These are phyloP conservation scores for Venturia carpophila DNA, from an alignment of 2,329 filamentous ascomycete species.

Conservation along the genomic window DNA sequence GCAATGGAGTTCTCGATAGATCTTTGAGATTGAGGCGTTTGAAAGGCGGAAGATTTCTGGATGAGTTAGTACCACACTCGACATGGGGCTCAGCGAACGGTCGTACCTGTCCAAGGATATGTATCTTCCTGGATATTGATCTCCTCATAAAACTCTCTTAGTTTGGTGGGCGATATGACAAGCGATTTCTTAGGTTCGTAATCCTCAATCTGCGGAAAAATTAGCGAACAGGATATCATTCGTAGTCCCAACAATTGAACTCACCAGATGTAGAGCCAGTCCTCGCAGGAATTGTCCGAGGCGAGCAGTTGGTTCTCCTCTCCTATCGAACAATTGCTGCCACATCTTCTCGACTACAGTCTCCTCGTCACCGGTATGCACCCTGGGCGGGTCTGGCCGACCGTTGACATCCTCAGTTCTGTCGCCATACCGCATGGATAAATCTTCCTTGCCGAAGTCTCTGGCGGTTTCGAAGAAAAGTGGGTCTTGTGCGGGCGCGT, in stretches of 20 bases:
- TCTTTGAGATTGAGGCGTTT: constrained; percentile 36
- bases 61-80: not conserved
- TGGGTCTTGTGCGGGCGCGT: constrained; percentile 22
- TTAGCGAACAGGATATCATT: constrained; percentile 14
- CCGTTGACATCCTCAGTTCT: constrained; percentile 3
- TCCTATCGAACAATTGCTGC: constrained; percentile 64
- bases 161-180: constrained; percentile 67
- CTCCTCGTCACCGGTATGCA: constrained; percentile 37
- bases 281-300: constrained; percentile 65
- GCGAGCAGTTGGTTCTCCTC: constrained; percentile 58
- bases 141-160: constrained; percentile 64
- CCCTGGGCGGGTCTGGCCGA: not conserved
- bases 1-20: constrained; percentile 37
- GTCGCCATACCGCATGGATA: constrained; percentile 19
- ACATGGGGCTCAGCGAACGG: not conserved
- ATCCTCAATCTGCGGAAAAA: constrained; percentile 53
- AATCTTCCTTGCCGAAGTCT: constrained; percentile 19
- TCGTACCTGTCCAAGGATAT: constrained; percentile 60
- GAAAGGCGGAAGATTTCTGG: not conserved
- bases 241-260: constrained; percentile 23
- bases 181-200: constrained; percentile 59
- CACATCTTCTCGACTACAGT: constrained; percentile 64
- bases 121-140: constrained; percentile 57
- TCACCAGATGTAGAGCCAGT: constrained; percentile 64
- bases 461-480: constrained; percentile 19